These are phyloP conservation scores for Medicago arabica DNA, from an alignment of 306 rosid genomes.

Conservation along the genomic window DNA sequence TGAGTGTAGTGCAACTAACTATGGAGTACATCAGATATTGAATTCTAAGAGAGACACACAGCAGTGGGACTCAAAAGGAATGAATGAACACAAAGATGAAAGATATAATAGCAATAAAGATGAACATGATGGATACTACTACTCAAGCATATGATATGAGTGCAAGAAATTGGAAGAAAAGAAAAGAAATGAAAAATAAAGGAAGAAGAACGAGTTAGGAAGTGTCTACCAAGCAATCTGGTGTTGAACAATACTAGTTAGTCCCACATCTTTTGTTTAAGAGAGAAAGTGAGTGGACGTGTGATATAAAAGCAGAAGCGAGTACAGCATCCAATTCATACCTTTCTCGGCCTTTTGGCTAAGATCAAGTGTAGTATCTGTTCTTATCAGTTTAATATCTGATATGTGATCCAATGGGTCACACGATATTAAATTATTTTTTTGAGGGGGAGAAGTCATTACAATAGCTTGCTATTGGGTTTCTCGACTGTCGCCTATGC, in stretches of 20 bases:
- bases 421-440: background rate
- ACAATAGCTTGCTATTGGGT: background rate
- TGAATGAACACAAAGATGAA: no score
- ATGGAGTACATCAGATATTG: no score
- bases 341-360: constrained; percentile 19
- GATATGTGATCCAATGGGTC: background rate
- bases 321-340: accelerated
- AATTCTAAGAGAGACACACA: no score
- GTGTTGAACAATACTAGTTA: no score
- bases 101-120: no score
- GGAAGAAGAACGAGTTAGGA: background rate
- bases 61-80: no score
- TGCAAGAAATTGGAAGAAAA: background rate
- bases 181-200: background rate
- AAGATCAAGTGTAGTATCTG: background rate
- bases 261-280: background rate
- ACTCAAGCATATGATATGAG: no score
- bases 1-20: no score
- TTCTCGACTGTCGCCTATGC: background rate
- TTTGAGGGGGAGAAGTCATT: background rate
- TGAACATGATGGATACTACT: no score
- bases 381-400: no score
- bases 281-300: background rate
- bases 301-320: background rate
- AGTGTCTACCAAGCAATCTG: no score